These are phyloP conservation scores for Gymnopus androsaceus DNA, from an alignment of 1,284 basidiomycete genomes.

Conservation along the genomic window DNA sequence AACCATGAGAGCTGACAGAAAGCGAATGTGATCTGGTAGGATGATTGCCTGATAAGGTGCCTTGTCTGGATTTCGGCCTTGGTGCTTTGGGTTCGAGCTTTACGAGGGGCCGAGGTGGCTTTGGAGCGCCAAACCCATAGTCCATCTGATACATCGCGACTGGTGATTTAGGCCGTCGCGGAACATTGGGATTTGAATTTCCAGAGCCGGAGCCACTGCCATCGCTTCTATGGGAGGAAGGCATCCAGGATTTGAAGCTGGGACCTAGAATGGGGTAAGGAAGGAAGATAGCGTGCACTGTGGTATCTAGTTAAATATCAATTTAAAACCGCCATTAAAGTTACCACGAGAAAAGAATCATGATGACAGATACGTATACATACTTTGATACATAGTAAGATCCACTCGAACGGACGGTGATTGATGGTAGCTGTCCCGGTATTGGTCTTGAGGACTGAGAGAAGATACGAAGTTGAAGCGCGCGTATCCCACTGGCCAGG, in stretches of 20 bases:
- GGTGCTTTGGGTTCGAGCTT: not conserved
- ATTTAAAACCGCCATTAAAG: no score
- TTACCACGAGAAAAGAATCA: no score
- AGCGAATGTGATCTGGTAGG: not conserved
- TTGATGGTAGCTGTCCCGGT: no score
- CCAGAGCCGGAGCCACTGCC: not conserved
- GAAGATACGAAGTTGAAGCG: no score
- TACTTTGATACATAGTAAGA: no score
- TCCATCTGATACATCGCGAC: slow-evolving; percentile 15
- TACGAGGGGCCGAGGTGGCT: slow-evolving; percentile 10
- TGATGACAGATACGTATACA: no score
- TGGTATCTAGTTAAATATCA: not conserved
- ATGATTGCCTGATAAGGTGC: not conserved
- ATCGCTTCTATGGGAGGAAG: not conserved
- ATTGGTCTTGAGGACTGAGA: no score
- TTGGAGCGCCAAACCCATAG: slow-evolving; percentile 7
- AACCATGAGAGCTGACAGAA: not conserved
- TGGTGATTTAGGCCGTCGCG: slow-evolving; percentile 14
- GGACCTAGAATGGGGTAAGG: not conserved
- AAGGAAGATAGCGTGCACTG: not conserved
- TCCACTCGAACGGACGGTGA: no score
- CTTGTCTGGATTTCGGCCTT: not conserved
- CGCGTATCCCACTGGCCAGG: no score
- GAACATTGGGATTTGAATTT: not conserved
- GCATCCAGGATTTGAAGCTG: not conserved